Conservation (phyloP, 768 basidiomycete species). For the Hericium erinaceus region DNA sequence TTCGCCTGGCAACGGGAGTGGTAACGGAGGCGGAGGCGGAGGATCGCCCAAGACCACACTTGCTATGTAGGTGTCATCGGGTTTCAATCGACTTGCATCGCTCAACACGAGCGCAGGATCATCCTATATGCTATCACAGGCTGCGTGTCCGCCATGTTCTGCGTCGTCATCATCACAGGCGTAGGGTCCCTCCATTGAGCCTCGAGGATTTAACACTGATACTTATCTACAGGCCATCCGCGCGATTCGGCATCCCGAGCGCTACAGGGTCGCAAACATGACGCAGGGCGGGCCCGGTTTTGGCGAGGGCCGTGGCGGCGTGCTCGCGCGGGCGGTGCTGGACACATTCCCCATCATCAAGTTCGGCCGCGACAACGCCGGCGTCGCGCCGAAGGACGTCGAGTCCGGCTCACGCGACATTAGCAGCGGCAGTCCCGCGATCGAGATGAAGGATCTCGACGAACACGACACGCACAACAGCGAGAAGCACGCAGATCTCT, state of each 20-base stretch:
- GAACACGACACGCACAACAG: background rate
- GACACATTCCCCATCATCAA: conserved; percentile 95
- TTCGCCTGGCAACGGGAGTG: conserved; percentile 15
- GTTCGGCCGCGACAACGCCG: conserved; percentile 37
- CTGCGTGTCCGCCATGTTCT: conserved; percentile 78
- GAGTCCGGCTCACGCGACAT: conserved; percentile 1
- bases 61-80: conserved; percentile 52
- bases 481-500: background rate
- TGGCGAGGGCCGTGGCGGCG: conserved; percentile 6
- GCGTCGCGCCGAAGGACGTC: conserved; percentile 17
- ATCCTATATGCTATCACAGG: conserved; percentile 84
- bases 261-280: conserved; percentile 50
- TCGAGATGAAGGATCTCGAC: conserved; percentile 1
- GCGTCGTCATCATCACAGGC: conserved; percentile 77
- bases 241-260: conserved; percentile 80
- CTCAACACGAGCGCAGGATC: conserved; percentile 39
- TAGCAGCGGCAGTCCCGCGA: background rate
- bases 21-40: background rate
- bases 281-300: conserved; percentile 64
- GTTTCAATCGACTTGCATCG: conserved; percentile 3
- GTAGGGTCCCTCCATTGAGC: conserved; percentile 30
- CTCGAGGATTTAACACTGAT: background rate
- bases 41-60: conserved; percentile 25
- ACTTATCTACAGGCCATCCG: conserved; percentile 50
- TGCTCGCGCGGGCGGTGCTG: conserved; percentile 79